Evolutionary conservation across 2,329 filamentous ascomycete species (phyloP).

Genomic region (Taxawa tesnikishii): DNA sequence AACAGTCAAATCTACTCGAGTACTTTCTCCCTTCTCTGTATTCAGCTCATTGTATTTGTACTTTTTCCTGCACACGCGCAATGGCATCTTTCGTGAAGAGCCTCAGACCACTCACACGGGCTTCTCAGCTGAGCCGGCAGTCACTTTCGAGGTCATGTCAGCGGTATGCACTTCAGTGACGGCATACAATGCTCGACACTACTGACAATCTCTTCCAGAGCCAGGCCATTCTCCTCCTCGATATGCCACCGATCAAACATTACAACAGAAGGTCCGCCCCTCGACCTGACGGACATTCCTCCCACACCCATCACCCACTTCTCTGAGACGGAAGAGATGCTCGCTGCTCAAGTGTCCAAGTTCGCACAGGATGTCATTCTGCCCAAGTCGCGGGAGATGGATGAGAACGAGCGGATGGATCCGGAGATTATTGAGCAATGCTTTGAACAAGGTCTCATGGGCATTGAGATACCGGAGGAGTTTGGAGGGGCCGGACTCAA

Average conservation of each 20-base stretch:
- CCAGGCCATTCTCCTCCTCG: slow-evolving; percentile 28
- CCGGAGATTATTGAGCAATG: slow-evolving; percentile 75
- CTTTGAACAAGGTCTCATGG: slow-evolving; percentile 96
- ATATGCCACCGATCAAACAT: slow-evolving; percentile 25
- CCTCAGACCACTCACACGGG: slow-evolving; percentile 7
- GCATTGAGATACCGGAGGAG: slow-evolving; percentile 93
- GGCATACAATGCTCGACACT: background rate
- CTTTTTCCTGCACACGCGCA: too few relatives aligned
- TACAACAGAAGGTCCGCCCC: slow-evolving; percentile 21
- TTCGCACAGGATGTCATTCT: slow-evolving; percentile 83
- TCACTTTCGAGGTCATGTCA: slow-evolving; percentile 1
- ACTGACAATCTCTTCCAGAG: background rate
- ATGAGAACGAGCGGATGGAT: slow-evolving; percentile 93
- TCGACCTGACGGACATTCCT: slow-evolving; percentile 60
- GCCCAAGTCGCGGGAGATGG: slow-evolving; percentile 92
- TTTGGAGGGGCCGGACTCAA: slow-evolving; percentile 97
- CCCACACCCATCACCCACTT: slow-evolving; percentile 90
- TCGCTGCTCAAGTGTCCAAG: slow-evolving; percentile 81
- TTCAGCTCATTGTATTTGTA: too few relatives aligned
- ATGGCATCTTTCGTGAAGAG: slow-evolving; percentile 10
- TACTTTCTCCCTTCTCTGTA: too few relatives aligned
- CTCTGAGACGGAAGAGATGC: slow-evolving; percentile 77
- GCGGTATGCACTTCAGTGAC: background rate
- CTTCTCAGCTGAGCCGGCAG: slow-evolving; percentile 1
- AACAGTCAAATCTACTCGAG: too few relatives aligned